Conservation (phyloP, 2,329 filamentous ascomycete genomes). For the Ophiostoma triangulosporum region DNA sequence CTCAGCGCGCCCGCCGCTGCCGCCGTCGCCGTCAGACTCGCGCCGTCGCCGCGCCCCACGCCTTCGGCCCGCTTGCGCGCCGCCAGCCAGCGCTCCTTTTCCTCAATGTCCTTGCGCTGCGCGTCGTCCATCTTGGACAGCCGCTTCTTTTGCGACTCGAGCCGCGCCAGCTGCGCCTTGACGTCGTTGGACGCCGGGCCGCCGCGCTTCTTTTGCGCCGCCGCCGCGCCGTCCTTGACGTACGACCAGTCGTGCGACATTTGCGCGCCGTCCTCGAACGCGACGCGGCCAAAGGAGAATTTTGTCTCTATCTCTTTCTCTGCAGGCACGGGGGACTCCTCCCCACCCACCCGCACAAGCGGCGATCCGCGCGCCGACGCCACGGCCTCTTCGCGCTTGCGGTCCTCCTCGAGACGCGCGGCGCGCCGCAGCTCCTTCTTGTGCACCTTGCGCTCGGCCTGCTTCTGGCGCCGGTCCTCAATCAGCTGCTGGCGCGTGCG, state of each 20-base stretch:
- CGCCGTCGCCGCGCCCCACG: constrained; percentile 65
- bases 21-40: constrained; percentile 8
- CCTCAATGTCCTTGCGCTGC: constrained; percentile 74
- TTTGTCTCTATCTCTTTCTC: constrained; percentile 32
- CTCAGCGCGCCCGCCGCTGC: constrained; percentile 11
- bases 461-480: constrained; percentile 75
- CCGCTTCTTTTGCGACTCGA: constrained; percentile 75
- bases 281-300: constrained; percentile 84
- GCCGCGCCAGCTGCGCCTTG: constrained; percentile 71
- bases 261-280: constrained; percentile 74
- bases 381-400: constrained; percentile 47
- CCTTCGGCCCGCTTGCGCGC: constrained; percentile 82
- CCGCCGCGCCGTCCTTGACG: constrained; percentile 25
- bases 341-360: constrained; percentile 21
- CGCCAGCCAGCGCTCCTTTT: constrained; percentile 90
- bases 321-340: constrained; percentile 27
- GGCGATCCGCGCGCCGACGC: constrained; percentile 48
- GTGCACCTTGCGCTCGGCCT: constrained; percentile 71
- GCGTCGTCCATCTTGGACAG: constrained; percentile 60
- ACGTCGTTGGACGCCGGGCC: constrained; percentile 59
- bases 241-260: constrained; percentile 61
- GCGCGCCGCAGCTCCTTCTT: constrained; percentile 74
- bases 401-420: constrained; percentile 68
- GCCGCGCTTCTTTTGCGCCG: constrained; percentile 58
- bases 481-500: constrained; percentile 84